Conservation (phyloP, 2,329 filamentous ascomycete species). For the Colletotrichum acutatum region DNA sequence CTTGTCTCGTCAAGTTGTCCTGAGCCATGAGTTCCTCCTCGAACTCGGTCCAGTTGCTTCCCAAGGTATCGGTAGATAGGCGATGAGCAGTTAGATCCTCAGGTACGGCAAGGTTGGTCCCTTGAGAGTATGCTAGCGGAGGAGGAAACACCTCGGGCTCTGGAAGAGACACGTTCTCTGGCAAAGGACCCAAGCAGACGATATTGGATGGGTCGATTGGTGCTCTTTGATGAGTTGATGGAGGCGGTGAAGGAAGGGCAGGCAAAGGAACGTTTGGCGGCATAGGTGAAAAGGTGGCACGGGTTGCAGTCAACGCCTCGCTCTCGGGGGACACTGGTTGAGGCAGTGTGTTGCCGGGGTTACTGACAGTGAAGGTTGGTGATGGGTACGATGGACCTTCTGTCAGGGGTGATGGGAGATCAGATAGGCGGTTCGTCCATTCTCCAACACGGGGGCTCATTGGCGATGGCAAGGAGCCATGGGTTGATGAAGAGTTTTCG, state of each 20-base stretch:
- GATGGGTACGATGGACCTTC: constrained; percentile 35
- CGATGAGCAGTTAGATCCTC: constrained; percentile 9
- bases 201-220: constrained; percentile 64
- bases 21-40: constrained; percentile 54
- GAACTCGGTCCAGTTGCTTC: constrained; percentile 68
- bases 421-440: constrained; percentile 49
- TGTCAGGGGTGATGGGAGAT: constrained; percentile 56
- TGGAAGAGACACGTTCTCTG: constrained; percentile 57
- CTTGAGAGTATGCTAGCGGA: constrained; percentile 42
- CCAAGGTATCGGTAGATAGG: constrained; percentile 56
- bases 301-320: constrained; percentile 42
- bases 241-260: constrained; percentile 41
- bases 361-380: constrained; percentile 40
- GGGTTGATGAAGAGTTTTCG: constrained; percentile 50
- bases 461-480: constrained; percentile 58
- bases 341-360: constrained; percentile 18
- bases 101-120: constrained; percentile 35
- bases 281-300: constrained; percentile 42
- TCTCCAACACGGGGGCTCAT: constrained; percentile 58
- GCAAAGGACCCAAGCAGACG: constrained; percentile 65
- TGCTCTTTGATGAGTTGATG: constrained; percentile 54
- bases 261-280: constrained; percentile 38
- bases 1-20: constrained; percentile 41
- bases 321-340: constrained; percentile 37
- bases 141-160: constrained; percentile 41